Base-by-base conservation (phyloP, 495 filamentous ascomycete genomes). In the Corynascus novoguineensis region DNA sequence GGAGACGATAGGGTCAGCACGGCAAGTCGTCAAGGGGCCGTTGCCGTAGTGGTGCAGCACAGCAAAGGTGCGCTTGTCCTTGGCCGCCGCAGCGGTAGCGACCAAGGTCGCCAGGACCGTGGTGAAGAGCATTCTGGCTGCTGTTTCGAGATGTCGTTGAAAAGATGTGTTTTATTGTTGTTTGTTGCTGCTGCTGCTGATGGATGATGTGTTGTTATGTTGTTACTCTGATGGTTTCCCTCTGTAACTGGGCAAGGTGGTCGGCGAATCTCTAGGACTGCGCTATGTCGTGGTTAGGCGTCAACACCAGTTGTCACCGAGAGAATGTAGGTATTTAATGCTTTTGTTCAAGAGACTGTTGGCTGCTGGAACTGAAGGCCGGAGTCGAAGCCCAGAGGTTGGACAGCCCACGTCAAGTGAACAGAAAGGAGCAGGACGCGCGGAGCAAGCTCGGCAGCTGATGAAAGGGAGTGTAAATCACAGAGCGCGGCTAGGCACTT, bases 1-100 rank as follows among this genome's bases (percentile, higher is more conserved):
- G 58, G 66, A 73, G 58, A 87, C 72, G 50, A 89, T 77, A 41
- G 87, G 86, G 57, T 90, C 87, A 31, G 79, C 76, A 51, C 82
- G 78, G 61, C 81, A 82, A 42, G 75, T 71, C 38, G 79, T 77
- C 61, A 87, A 67, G 40, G 75, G 73, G n/a, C 70, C 68, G 9
- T 75, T 65, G 7, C 70, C 65, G 48, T 69, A 69, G 61, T 77
- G 76, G 29, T 63, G 71, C 21, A 79, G 60, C 55, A 77, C 75
- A 28, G 73, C 76, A 51, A 78, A 79, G 37, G 70, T 75, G 45
- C 68, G 67, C 12, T 47, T 68, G 53, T 60, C 50, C 25, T 69
- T 71, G 44, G 64, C 59, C 21, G 72, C 72, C 40, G 66, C 51
- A 46, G 58, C 68, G 46, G 56, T 27, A 67, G 51, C 59, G 49